Evolutionary conservation across 192 early-diverging fungal genomes (phyloP), one percentile per base, ranked within the genome.

Genomic region (Coemansia umbellata): DNA sequence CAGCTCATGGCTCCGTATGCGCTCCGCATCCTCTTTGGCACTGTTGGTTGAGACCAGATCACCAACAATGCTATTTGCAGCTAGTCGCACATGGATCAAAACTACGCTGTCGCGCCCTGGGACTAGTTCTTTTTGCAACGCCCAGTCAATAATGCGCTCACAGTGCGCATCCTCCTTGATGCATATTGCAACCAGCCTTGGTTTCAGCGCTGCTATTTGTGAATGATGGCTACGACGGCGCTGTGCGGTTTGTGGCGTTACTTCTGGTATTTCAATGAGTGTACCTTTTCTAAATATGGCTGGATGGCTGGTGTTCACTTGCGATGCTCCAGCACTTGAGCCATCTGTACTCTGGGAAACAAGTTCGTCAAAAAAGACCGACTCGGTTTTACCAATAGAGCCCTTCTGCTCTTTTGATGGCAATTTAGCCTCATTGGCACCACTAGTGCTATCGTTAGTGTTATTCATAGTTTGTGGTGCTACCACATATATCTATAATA

Each of bases 271-370:
- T 9, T 74, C 71, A 37, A 74, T 55, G 18, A 66, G 28, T 2
- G 71, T 74, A 6, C 71, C 71, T 22, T 66, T 66, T 37, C 64
- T 53, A 30, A 74, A 66, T 18, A 74, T 74, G 27, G 55, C 22
- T 5, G 71, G 63, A 21, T 74, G 71, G 47, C 59, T 67, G 42
- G 45, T 39, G 2, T 24, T 85, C 22, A 85, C 73, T 39, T 87
- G 63, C 24, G 85, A 74, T 31, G 21, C 5, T 53, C 49, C 40
- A 27, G 24, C 43, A 9, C 43, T 27, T 28, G 24, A 7, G 23
- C 31, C 53, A 7, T 66, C 63, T 27, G 58, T 47, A 39, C 53
- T 62, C 30, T 55, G 41, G 15, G 69, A 49, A 21, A 65, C 55
- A 1, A 65, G 54, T 21, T 55, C 50, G 27, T 73, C 58, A 39